These are phyloP conservation scores for Diaporthe amygdali DNA, from an alignment of 2,329 filamentous ascomycete species.

Conservation along the genomic window DNA sequence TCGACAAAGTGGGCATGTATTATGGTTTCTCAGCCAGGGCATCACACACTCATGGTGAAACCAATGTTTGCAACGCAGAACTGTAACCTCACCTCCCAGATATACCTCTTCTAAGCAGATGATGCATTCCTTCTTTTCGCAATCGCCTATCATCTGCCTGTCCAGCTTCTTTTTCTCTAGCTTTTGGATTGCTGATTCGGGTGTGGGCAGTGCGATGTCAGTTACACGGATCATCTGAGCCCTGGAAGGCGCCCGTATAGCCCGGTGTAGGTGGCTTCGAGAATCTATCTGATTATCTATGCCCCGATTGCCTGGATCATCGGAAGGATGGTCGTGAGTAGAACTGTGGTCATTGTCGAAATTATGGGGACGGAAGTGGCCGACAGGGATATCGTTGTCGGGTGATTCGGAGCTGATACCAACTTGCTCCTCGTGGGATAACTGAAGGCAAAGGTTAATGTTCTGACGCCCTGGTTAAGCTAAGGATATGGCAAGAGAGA, in stretches of 20 bases:
- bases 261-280: conserved; percentile 28
- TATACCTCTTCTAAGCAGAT: conserved; percentile 92
- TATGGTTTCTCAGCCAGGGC: conserved; percentile 86
- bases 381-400: conserved; percentile 21
- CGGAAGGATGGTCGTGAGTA: conserved; percentile 40
- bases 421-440: conserved; percentile 68
- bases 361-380: background rate
- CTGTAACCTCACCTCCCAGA: conserved; percentile 73
- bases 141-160: conserved; percentile 68
- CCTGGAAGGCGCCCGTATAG: background rate
- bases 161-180: conserved; percentile 76
- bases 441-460: conserved; percentile 52
- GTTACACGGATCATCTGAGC: conserved; percentile 38
- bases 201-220: conserved; percentile 80
- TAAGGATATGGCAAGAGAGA: too few relatives aligned
- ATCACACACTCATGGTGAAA: conserved; percentile 86
- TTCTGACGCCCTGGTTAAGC: too few relatives aligned
- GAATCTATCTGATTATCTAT: conserved; percentile 53
- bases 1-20: conserved; percentile 87
- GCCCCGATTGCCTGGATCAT: conserved; percentile 63
- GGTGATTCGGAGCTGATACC: conserved; percentile 36
- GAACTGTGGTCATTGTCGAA: conserved; percentile 26
- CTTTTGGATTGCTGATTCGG: conserved; percentile 73
- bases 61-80: conserved; percentile 90
- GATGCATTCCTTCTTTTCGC: conserved; percentile 81